These are phyloP conservation scores for Skeletonema marinoi DNA, from an alignment of 108 stramenopile genomes.

Conservation along the genomic window DNA sequence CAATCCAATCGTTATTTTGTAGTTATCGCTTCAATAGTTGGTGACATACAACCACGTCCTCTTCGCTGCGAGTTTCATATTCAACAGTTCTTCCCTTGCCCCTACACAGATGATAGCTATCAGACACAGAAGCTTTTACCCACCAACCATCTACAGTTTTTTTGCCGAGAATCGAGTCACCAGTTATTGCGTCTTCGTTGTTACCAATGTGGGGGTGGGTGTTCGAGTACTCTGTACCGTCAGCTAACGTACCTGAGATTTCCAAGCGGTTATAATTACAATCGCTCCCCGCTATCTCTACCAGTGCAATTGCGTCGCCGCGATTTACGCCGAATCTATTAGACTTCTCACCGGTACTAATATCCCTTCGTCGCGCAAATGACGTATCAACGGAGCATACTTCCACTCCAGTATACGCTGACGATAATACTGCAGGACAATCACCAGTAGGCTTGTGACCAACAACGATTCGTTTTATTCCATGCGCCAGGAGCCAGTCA, in stretches of 20 bases:
- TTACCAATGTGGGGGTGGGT: conserved; percentile 21
- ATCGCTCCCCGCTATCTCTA: conserved; percentile 52
- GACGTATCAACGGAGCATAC: conserved; percentile 65
- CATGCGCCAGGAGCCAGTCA: conserved; percentile 51
- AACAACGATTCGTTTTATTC: conserved; percentile 64
- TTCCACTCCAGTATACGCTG: conserved; percentile 54
- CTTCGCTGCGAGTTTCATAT: conserved; percentile 29
- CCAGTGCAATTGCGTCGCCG: conserved; percentile 45
- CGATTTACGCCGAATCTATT: conserved; percentile 41
- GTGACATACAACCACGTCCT: not conserved
- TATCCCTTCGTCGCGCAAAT: conserved; percentile 43
- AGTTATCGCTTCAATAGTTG: not conserved
- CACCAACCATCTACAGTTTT: conserved; percentile 44
- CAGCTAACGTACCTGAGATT: conserved; percentile 38
- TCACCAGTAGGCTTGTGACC: conserved; percentile 77
- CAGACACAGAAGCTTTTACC: conserved; percentile 29
- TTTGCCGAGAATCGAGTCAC: conserved; percentile 43
- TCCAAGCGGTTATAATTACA: conserved; percentile 35
- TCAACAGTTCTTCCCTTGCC: conserved; percentile 58
- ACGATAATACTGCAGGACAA: conserved; percentile 62
- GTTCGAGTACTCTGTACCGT: conserved; percentile 39
- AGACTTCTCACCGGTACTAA: not conserved
- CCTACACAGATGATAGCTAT: conserved; percentile 41
- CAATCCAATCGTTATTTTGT: not conserved
- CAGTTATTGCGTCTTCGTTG: conserved; percentile 2